phyloP scores from a whole-genome alignment of 1,139 yeast genomes.

The Petasospora fabianii region DNA sequence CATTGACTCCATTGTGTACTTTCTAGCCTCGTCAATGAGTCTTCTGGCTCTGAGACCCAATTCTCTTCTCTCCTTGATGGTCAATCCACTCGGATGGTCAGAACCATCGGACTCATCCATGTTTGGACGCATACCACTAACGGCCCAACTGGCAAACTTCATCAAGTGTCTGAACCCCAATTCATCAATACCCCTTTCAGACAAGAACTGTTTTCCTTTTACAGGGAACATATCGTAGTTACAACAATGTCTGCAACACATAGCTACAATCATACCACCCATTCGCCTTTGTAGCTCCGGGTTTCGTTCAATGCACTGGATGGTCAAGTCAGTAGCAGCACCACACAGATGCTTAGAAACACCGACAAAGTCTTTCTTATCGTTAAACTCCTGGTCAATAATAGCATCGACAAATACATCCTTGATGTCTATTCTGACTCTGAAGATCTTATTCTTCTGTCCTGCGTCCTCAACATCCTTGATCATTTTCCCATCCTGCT shows the following conservation, averaged over 20 bases:
- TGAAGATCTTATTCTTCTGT: constrained; percentile 21
- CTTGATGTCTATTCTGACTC: constrained; percentile 74
- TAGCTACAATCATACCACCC: constrained; percentile 73
- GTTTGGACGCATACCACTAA: constrained; percentile 55
- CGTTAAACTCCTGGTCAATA: constrained; percentile 31
- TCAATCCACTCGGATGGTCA: constrained; percentile 42
- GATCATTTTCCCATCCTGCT: constrained; percentile 65
- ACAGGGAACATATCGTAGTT: constrained; percentile 21
- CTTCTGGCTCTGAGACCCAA: constrained; percentile 69
- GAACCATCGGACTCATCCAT: constrained; percentile 34
- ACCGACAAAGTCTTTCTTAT: constrained; percentile 41
- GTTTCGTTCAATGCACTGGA: constrained; percentile 59
- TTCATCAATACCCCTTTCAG: constrained; percentile 29
- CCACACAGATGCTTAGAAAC: constrained; percentile 91
- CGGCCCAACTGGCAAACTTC: constrained; percentile 84
- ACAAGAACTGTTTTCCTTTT: constrained; percentile 19
- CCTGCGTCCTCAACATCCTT: constrained; percentile 42
- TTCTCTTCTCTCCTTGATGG: constrained; percentile 44
- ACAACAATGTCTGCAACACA: constrained; percentile 94
- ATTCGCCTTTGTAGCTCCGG: constrained; percentile 27
- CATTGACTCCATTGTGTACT: constrained; percentile 41
- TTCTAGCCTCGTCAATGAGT: constrained; percentile 60
- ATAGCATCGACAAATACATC: constrained; percentile 57
- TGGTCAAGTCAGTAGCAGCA: constrained; percentile 84
- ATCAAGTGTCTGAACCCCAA: constrained; percentile 52